Conservation (phyloP, 1,284 basidiomycete species). For the Megacollybia platyphylla region DNA sequence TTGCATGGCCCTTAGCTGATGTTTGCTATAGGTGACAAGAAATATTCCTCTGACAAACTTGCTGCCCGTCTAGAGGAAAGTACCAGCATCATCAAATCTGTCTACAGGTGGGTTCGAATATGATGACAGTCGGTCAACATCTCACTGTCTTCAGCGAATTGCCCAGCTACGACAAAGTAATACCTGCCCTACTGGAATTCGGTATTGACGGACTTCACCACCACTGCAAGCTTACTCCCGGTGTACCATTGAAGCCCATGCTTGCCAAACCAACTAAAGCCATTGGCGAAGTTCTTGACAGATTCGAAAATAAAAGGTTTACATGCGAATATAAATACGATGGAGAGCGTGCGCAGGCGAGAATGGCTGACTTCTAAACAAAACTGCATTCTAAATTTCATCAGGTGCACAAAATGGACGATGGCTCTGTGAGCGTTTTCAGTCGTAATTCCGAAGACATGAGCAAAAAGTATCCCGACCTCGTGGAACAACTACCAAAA, state of each 20-base stretch:
- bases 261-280: constrained; percentile 99
- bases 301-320: constrained; percentile 92
- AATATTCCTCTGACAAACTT: constrained; percentile 66
- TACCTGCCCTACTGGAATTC: constrained; percentile 80
- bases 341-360: constrained; percentile 89
- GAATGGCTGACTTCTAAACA: constrained; percentile 6
- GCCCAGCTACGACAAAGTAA: constrained; percentile 86
- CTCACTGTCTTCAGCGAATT: constrained; percentile 55
- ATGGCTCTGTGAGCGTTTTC: constrained; percentile 81
- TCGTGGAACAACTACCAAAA: constrained; percentile 84
- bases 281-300: constrained; percentile 95
- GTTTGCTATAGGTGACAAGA: constrained; percentile 44
- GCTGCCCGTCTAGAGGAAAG: constrained; percentile 71
- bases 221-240: constrained; percentile 86
- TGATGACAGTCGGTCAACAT: background rate
- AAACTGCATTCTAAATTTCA: constrained; percentile 1
- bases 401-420: constrained; percentile 71
- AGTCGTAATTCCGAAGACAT: constrained; percentile 98
- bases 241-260: constrained; percentile 98
- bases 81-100: constrained; percentile 72
- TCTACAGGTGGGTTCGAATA: constrained; percentile 63
- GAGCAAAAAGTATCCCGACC: constrained; percentile 98
- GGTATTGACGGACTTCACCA: constrained; percentile 66
- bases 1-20: background rate
- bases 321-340: constrained; percentile 99